Evolutionary conservation across 2,329 filamentous ascomycete species (phyloP).

Genomic region (Pseudocercospora fuligena): DNA sequence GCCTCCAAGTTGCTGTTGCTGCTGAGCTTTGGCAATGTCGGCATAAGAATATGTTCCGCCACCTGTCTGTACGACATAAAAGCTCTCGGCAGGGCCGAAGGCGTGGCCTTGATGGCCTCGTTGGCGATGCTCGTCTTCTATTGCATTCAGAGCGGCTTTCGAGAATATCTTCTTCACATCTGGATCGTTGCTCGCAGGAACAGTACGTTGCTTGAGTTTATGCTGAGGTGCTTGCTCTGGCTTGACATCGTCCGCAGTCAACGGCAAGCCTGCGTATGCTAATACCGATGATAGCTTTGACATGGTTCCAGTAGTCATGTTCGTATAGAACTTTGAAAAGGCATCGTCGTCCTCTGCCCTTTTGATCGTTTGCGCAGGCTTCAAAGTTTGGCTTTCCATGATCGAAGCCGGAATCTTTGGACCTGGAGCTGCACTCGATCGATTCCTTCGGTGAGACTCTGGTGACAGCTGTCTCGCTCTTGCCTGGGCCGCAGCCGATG

Average conservation of each 20-base stretch:
- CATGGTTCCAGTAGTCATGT: slow-evolving; percentile 80
- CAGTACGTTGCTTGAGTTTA: slow-evolving; percentile 39
- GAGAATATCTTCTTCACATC: slow-evolving; percentile 86
- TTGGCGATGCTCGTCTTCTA: slow-evolving; percentile 64
- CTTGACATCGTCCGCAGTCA: slow-evolving; percentile 50
- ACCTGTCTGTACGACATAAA: slow-evolving; percentile 92
- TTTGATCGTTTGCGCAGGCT: slow-evolving; percentile 24
- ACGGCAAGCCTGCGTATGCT: slow-evolving; percentile 88
- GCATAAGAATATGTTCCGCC: slow-evolving; percentile 94
- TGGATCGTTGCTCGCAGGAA: slow-evolving; percentile 51
- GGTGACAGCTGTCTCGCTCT: slow-evolving; percentile 38
- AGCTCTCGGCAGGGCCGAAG: slow-evolving; percentile 67
- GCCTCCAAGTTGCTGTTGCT: slow-evolving; percentile 48
- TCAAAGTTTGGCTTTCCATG: slow-evolving; percentile 36
- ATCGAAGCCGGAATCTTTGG: slow-evolving; percentile 38
- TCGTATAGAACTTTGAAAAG: slow-evolving; percentile 89
- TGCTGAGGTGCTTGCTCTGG: slow-evolving; percentile 32
- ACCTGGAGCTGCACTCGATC: slow-evolving; percentile 8
- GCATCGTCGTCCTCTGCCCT: slow-evolving; percentile 60
- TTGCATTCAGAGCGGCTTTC: slow-evolving; percentile 77
- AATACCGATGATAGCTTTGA: slow-evolving; percentile 87
- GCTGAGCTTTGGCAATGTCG: slow-evolving; percentile 64
- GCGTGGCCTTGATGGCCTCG: slow-evolving; percentile 58
- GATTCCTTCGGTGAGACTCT: slow-evolving; percentile 34
- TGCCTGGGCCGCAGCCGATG: slow-evolving; percentile 37